These are phyloP conservation scores for Trichoderma koningii DNA, from an alignment of 2,329 filamentous ascomycete genomes.

Conservation along the genomic window DNA sequence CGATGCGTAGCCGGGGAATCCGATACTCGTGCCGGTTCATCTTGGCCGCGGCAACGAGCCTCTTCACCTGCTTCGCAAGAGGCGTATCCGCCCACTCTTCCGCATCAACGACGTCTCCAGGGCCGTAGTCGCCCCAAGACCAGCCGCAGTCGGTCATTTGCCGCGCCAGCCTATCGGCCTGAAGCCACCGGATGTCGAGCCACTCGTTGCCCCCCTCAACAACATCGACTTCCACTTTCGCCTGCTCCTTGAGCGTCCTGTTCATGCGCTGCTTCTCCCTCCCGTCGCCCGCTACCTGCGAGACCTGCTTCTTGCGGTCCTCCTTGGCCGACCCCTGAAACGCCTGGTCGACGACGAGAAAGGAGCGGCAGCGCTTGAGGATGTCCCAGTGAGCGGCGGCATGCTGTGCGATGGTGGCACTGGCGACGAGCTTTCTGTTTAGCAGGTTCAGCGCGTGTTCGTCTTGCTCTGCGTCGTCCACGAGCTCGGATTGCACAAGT, in stretches of 20 bases:
- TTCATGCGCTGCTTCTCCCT: slow-evolving; percentile 38
- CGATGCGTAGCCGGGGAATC: slow-evolving; percentile 41
- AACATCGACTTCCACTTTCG: slow-evolving; percentile 41
- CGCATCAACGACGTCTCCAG: slow-evolving; percentile 37
- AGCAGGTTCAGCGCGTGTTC: slow-evolving; percentile 27
- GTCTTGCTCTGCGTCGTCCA: slow-evolving; percentile 5
- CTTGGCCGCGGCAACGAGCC: slow-evolving; percentile 42
- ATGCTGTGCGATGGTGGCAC: slow-evolving; percentile 33
- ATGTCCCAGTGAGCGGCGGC: slow-evolving; percentile 37
- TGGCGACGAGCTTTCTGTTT: slow-evolving; percentile 33
- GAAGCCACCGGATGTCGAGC: slow-evolving; percentile 39
- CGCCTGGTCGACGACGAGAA: slow-evolving; percentile 39
- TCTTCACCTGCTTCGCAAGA: slow-evolving; percentile 39
- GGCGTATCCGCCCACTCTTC: slow-evolving; percentile 42
- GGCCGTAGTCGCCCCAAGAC: slow-evolving; percentile 44
- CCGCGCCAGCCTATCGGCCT: slow-evolving; percentile 40
- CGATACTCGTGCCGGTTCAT: slow-evolving; percentile 43
- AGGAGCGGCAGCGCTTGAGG: slow-evolving; percentile 38
- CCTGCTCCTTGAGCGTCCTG: slow-evolving; percentile 39
- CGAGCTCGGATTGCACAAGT: slow-evolving; percentile 26
- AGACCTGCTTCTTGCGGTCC: slow-evolving; percentile 33
- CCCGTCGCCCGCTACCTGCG: slow-evolving; percentile 31
- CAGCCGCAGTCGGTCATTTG: slow-evolving; percentile 48
- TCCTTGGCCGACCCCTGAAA: slow-evolving; percentile 40
- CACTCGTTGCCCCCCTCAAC: slow-evolving; percentile 42